Evolutionary conservation across 2,329 filamentous ascomycete species (phyloP), one percentile per base, ranked within the genome.

Genomic region (Alternaria arborescens): DNA sequence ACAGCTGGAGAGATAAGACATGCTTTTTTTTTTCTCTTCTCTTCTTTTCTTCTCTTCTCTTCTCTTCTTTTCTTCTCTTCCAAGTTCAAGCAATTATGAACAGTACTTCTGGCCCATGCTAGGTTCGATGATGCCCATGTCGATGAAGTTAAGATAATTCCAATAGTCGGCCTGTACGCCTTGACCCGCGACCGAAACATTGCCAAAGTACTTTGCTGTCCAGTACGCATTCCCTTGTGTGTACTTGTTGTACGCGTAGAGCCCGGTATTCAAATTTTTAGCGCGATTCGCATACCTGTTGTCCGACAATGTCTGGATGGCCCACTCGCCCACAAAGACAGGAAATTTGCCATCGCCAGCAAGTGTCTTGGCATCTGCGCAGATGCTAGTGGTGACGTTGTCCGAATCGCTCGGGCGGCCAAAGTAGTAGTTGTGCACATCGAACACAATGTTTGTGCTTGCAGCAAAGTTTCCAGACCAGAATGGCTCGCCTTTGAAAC

Each of bases 371-470:
- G 28, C 24, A 7, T 41, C 18, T 28, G 44, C 14, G 14, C 22
- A 50, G 8, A 42, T 57, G 46, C 10, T 32, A 26, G n/a, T 64
- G 8, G 62, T 54, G 4, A 42, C 30, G 5, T 30, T 67, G 28
- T 65, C 57, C 0, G 58, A 61, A 48, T 69, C 61, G 7, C 55
- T 62, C 4, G 55, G 57, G 5, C 55, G 55, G 1, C 61, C 63
- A 16, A 72, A 72, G 44, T 70, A 73, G 61, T 73, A 73, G 40
- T 66, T 64, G 59, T 73, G 71, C 26, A 62, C 64, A 36, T 70
- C 67, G 55, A 72, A 61, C 18, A 72, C 64, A n/a, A 71, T 48
- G 42, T 74, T 72, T 10, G 62, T 57, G n/a, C 40, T 52, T 6
- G 16, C 22, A 1, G 54, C n/a, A n/a, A 62, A 62, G 5, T 48